Evolutionary conservation across 116 monocot genomes (phyloP), one percentile per base, ranked within the genome.

Genomic region (Dioscorea cayenensis): DNA sequence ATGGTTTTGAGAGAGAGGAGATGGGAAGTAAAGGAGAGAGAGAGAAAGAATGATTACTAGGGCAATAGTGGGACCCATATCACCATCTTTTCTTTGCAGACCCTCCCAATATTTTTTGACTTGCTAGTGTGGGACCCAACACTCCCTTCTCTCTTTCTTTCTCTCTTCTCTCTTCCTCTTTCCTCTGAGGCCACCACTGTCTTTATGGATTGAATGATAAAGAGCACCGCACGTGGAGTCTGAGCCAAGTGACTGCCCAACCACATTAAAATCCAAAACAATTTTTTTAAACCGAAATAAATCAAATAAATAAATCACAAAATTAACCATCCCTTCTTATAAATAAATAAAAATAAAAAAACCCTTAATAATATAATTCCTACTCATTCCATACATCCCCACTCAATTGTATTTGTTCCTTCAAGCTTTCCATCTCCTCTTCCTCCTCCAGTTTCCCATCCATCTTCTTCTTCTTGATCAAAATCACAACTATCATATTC

Each of bases 191-290:
- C 65, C 80, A 66, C 67, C 49, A 72, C 75, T 76, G 83, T 82
- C 79, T 78, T 74, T 72, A 71, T 68, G 79, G 76, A 61, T 73
- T 79, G 79, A 72, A 79, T 79, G 75, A 76, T 83, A 73, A 79
- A 76, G 79, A 79, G 76, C 72, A 84, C 79, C 75, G 79, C 84
- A 84, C 79, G 89, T 89, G 89, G 89, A 83, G 43, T 78, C 86
- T 85, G 81, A 85, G 75, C 81, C 75, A 64, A 81, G 78, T 78
- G 81, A 75, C 72, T 78, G 72, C 76, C 49, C 69, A 20, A 50
- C 43, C 21, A 73, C 78, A 85, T 72, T 55, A 51, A 67, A 73
- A 7, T 12, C 3, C 4, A 16, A 35, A 32, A 22, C 4, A 43
- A n/a, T n/a, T n/a, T n/a, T n/a, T n/a, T n/a, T n/a, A n/a, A n/a